phyloP scores from a whole-genome alignment of 805 yeast genomes.

The Hagleromyces aurorensis region DNA sequence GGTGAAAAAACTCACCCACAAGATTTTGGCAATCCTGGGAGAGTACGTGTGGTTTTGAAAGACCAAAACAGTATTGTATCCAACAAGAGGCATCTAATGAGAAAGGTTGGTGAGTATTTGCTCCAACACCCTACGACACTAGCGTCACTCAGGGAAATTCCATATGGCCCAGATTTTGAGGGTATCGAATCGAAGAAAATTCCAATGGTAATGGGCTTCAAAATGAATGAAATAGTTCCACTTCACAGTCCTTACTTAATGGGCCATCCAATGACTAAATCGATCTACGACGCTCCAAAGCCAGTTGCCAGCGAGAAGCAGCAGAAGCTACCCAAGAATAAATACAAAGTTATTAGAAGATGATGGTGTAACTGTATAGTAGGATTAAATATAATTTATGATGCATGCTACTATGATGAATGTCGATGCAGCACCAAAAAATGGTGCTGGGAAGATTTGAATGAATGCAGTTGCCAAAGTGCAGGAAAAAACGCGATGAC shows the following conservation, averaged over 20 bases:
- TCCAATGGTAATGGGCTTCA: constrained; percentile 80
- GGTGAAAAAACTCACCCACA: constrained; percentile 89
- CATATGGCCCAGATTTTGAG: constrained; percentile 56
- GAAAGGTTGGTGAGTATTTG: constrained; percentile 52
- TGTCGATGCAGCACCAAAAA: no score
- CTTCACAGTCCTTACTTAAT: constrained; percentile 69
- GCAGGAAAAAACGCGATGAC: no score
- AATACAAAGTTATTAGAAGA: constrained; percentile 29
- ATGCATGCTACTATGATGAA: no score
- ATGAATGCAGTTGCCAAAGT: no score
- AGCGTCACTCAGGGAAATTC: constrained; percentile 51
- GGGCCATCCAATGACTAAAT: constrained; percentile 76
- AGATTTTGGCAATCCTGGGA: constrained; percentile 96
- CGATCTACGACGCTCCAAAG: constrained; percentile 48
- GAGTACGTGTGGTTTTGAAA: constrained; percentile 70
- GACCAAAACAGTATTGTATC: constrained; percentile 38
- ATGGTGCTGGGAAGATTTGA: no score
- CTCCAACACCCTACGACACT: constrained; percentile 62
- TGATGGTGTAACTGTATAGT: no score
- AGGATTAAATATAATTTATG: no score
- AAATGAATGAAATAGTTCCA: constrained; percentile 85
- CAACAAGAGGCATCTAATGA: constrained; percentile 61
- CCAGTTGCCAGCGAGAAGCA: constrained; percentile 36
- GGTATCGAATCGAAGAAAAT: constrained; percentile 48
- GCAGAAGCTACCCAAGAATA: constrained; percentile 26